Percentiles rank a stretch among this genome's conserved stretches.
These are phyloP conservation scores for Diaporthe sp. DNA, from an alignment of 2,329 filamentous ascomycete genomes.

Conservation along the genomic window DNA sequence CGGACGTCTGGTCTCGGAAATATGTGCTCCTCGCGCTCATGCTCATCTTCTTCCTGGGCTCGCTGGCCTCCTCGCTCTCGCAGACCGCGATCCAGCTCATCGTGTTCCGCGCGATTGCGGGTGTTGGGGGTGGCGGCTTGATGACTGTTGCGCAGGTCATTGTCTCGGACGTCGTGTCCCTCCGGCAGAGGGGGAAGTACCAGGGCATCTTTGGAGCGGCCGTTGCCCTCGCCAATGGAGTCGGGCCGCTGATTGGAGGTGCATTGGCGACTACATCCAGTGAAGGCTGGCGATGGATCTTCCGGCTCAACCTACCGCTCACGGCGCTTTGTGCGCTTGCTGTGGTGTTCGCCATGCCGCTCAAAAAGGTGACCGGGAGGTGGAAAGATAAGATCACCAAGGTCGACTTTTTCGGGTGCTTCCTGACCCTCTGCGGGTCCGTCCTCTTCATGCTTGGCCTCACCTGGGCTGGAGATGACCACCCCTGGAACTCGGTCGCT, in stretches of 20 bases:
- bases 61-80: conserved; percentile 40
- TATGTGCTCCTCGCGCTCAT: conserved; percentile 35
- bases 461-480: conserved; percentile 35
- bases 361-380: conserved; percentile 38
- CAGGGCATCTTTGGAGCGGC: conserved; percentile 42
- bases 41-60: conserved; percentile 41
- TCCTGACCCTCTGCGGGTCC: background rate
- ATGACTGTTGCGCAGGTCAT: conserved; percentile 39
- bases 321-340: conserved; percentile 39
- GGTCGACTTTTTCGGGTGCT: conserved; percentile 40
- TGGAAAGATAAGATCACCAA: conserved; percentile 33
- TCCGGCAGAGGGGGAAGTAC: conserved; percentile 40
- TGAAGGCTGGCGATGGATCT: conserved; percentile 3
- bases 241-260: conserved; percentile 39
- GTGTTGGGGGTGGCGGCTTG: conserved; percentile 42
- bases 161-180: conserved; percentile 41
- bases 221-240: conserved; percentile 37
- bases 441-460: conserved; percentile 6
- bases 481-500: conserved; percentile 39
- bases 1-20: conserved; percentile 71
- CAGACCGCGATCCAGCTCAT: conserved; percentile 41
- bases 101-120: conserved; percentile 39
- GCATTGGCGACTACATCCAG: background rate
- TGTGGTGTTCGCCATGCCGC: conserved; percentile 38
- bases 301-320: conserved; percentile 41